phyloP scores from a whole-genome alignment of 768 basidiomycete species.

The Hydnomerulius pinastri region DNA sequence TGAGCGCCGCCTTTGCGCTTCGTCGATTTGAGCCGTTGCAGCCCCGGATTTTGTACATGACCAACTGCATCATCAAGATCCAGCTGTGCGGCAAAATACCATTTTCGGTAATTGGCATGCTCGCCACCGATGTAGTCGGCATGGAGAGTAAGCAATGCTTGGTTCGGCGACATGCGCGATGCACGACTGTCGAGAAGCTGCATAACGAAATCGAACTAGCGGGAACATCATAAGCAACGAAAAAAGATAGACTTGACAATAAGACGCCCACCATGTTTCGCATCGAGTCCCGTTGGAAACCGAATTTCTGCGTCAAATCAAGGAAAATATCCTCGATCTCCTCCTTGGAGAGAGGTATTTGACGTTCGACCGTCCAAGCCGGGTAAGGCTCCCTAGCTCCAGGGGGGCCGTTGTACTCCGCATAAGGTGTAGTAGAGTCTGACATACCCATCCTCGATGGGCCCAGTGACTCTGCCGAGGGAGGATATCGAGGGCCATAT shows the following conservation, averaged over 20 bases:
- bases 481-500: conserved; percentile 68
- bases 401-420: conserved; percentile 56
- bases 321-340: conserved; percentile 99
- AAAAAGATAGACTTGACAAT: conserved; percentile 4
- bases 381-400: conserved; percentile 85
- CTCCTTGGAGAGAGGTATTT: conserved; percentile 97
- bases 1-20: conserved; percentile 57
- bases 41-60: conserved; percentile 86
- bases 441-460: conserved; percentile 61
- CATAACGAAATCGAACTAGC: conserved; percentile 95
- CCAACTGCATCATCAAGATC: conserved; percentile 98
- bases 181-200: conserved; percentile 95
- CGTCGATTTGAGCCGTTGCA: conserved; percentile 79
- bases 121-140: conserved; percentile 99
- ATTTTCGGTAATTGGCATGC: conserved; percentile 98
- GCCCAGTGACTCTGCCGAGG: conserved; percentile 74
- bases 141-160: conserved; percentile 92
- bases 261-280: conserved; percentile 77
- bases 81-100: conserved; percentile 99
- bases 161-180: conserved; percentile 95
- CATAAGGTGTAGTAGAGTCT: conserved; percentile 72
- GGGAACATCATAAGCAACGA: conserved; percentile 9
- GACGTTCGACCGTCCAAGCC: conserved; percentile 89
- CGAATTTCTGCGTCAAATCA: conserved; percentile 97
- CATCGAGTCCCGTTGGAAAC: conserved; percentile 95